Base-by-base conservation (phyloP, 2,329 filamentous ascomycete species). In the Fusarium chuoi region DNA sequence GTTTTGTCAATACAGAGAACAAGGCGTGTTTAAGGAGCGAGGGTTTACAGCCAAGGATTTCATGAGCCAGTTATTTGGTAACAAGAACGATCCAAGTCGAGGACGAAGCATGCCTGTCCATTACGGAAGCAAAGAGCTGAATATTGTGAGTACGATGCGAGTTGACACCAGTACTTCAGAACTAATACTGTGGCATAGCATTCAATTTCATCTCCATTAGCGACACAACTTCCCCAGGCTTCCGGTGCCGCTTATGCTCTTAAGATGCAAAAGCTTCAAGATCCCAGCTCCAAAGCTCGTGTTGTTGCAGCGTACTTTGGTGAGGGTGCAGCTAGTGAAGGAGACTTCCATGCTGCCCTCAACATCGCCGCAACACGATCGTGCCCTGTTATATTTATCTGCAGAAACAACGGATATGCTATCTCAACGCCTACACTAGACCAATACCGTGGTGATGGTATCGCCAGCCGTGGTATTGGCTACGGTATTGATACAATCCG, bases 21-120 rank as follows among this genome's bases (percentile, higher is more conserved):
- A 96, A 49, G 96, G 96, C 2, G 93, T 98, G 11, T 96, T 98
- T 81, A 89, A 93, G 74, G 93, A 98, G 82, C 90, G 96, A 42
- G 96, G 96, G 7, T 98, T 96, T 81, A 93, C 90, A 0, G 87
- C 97, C 51, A 90, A 91, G 54, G 91, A 98, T 68, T 98, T 98
- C 79, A 98, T 99, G 96, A 93, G 90, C 77, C 96, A 99, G 82
- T 85, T 99, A 14, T 98, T 98, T 84, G 91, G 95, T 26, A 98
- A 98, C 80, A 89, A 86, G 62, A 89, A 94, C 72, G 96, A 99
- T 77, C 83, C 87, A 2, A 95, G 96, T 3, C 89, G 88, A 68
- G 96, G 95, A 4, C 90, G 96, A 71, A 98, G 98, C 79, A 99
- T 99, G 96, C 96, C 96, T 2, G 94, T 98, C 20, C 96, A 99